phyloP scores from a whole-genome alignment of 1,139 yeast genomes.

The Kodamaea sp. region DNA sequence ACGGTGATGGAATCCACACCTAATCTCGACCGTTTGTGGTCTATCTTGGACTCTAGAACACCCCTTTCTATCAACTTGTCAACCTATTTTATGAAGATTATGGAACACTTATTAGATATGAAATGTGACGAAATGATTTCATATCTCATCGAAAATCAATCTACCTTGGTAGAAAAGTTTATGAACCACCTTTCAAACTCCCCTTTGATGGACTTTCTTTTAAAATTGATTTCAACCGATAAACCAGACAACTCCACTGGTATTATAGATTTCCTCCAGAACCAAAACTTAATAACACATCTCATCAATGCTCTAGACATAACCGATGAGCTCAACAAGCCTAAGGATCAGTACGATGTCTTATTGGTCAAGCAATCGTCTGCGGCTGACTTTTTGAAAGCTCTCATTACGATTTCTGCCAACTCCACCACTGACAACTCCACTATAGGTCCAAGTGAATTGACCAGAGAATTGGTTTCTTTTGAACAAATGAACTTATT shows the following conservation, averaged over 20 bases:
- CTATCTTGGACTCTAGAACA: constrained; percentile 57
- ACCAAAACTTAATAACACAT: constrained; percentile 60
- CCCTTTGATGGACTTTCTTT: constrained; percentile 79
- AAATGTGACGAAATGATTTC: constrained; percentile 81
- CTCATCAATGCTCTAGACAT: constrained; percentile 58
- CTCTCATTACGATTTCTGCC: constrained; percentile 51
- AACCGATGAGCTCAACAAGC: constrained; percentile 17
- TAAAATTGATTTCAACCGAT: constrained; percentile 77
- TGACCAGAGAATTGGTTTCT: constrained; percentile 82
- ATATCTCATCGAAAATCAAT: constrained; percentile 63
- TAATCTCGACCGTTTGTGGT: constrained; percentile 75
- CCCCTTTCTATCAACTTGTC: constrained; percentile 76
- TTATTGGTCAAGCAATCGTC: constrained; percentile 46
- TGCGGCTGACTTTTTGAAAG: constrained; percentile 51
- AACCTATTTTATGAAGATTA: constrained; percentile 89
- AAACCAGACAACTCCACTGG: constrained; percentile 78
- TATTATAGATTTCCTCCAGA: constrained; percentile 69
- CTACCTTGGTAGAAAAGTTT: constrained; percentile 64
- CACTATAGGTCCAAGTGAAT: constrained; percentile 94
- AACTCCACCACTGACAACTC: constrained; percentile 83
- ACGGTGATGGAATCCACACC: constrained; percentile 78
- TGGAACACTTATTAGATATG: constrained; percentile 89
- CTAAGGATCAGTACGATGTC: constrained; percentile 36
- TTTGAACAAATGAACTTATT: constrained; percentile 68
- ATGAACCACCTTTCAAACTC: constrained; percentile 81